Evolutionary conservation across 140 eudicot species (phyloP).

Genomic region (Stevia rebaudiana): DNA sequence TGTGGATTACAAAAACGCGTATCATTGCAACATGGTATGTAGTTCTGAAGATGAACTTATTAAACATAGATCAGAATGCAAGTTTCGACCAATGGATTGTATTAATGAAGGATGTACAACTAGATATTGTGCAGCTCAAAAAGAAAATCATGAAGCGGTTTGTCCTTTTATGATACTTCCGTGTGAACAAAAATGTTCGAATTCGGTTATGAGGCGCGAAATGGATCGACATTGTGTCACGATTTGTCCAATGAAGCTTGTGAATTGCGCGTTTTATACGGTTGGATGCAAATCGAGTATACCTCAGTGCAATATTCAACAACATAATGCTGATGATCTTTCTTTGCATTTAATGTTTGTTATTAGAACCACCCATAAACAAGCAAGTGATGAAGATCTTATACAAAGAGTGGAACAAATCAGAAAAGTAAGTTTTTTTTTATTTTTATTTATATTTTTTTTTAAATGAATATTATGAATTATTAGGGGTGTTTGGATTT

Average conservation of each 20-base stretch:
- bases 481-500: neutral
- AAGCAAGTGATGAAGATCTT: constrained; percentile 42
- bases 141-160: constrained; percentile 61
- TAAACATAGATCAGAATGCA: constrained; percentile 50
- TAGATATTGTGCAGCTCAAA: constrained; percentile 59
- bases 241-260: constrained; percentile 76
- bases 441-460: neutral
- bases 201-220: constrained; percentile 68
- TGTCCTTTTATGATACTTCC: constrained; percentile 80
- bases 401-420: constrained; percentile 53
- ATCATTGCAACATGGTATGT: constrained; percentile 57
- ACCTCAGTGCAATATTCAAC: constrained; percentile 44
- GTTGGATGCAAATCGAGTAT: constrained; percentile 62
- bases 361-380: constrained; percentile 49
- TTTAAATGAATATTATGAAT: neutral
- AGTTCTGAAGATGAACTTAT: constrained; percentile 44
- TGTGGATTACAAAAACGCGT: constrained; percentile 61
- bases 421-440: constrained; percentile 34
- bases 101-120: constrained; percentile 66
- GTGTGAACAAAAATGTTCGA: constrained; percentile 82
- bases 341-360: constrained; percentile 45
- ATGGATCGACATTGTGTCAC: constrained; percentile 96
- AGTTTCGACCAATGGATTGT: constrained; percentile 56
- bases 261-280: constrained; percentile 65
- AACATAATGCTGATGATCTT: constrained; percentile 51